A percentile compares a stretch with the other conserved stretches of the same genome.
phyloP scores from a whole-genome alignment of 257 asterid species.

The Capsicum chinense region DNA sequence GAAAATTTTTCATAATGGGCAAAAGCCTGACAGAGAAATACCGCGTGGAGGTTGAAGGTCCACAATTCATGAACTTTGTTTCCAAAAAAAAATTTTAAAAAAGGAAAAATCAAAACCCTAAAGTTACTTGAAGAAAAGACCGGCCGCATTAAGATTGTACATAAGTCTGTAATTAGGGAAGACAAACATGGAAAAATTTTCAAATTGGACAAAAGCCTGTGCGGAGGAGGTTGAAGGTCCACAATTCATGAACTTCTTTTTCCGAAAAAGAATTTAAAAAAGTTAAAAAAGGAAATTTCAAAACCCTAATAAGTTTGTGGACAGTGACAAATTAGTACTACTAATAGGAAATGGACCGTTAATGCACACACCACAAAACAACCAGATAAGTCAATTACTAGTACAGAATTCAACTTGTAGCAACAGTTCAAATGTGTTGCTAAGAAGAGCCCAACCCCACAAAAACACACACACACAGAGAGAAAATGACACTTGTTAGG shows the following conservation, averaged over 20 bases:
- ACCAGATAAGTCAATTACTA: slow-evolving; percentile 20
- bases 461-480: not conserved
- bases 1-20: no score
- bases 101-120: not conserved
- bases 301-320: not conserved
- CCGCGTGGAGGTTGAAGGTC: not conserved
- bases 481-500: not conserved
- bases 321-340: not conserved
- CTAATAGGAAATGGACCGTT: not conserved
- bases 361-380: not conserved
- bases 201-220: not conserved
- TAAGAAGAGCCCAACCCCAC: not conserved
- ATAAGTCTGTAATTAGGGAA: not conserved
- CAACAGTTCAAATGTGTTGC: not conserved
- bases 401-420: not conserved
- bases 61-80: not conserved
- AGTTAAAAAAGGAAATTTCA: not conserved
- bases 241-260: not conserved
- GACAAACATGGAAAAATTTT: fast-evolving
- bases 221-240: not conserved
- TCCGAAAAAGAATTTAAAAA: not conserved
- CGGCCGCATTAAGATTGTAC: no score
- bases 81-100: not conserved
- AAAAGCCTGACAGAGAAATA: no score
- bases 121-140: no score